Percentiles rank a stretch among this genome's conserved stretches.
Conservation (phyloP, 805 yeast species). For the Alloascoidea africana region DNA sequence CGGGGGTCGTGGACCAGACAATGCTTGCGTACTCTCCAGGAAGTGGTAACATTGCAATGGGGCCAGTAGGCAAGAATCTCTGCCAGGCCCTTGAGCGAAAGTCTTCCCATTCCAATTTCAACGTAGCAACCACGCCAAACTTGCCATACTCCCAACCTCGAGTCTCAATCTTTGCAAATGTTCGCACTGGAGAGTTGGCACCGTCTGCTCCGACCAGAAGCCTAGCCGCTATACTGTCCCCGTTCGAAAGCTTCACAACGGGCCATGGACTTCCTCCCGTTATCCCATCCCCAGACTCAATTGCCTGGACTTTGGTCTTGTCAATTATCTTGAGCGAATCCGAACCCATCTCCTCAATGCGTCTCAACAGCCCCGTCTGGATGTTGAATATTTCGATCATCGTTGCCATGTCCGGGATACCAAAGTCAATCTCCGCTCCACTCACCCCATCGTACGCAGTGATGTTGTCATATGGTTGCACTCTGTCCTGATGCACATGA, state of each 20-base stretch:
- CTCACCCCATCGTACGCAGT: constrained; percentile 79
- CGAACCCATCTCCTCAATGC: constrained; percentile 29
- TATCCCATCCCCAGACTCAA: constrained; percentile 17
- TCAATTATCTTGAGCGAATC: constrained; percentile 33
- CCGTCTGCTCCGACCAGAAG: constrained; percentile 94
- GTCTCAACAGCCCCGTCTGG: constrained; percentile 53
- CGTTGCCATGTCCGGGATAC: constrained; percentile 48
- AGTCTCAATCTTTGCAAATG: constrained; percentile 65
- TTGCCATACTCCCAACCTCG: constrained; percentile 87
- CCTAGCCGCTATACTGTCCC: constrained; percentile 48
- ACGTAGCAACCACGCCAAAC: constrained; percentile 87
- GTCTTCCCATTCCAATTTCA: constrained; percentile 61
- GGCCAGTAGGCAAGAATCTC: constrained; percentile 82
- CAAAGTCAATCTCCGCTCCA: constrained; percentile 58
- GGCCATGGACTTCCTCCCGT: constrained; percentile 57
- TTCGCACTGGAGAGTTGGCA: constrained; percentile 81
- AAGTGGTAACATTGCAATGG: constrained; percentile 80
- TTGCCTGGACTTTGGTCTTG: constrained; percentile 49
- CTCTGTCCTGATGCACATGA: constrained; percentile 49
- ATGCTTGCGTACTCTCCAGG: constrained; percentile 79
- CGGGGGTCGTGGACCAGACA: constrained; percentile 87
- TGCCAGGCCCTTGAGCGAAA: constrained; percentile 78
- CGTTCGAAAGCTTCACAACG: constrained; percentile 47
- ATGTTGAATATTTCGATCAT: constrained; percentile 85
- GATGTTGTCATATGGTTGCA: constrained; percentile 68